phyloP scores from a whole-genome alignment of 1,139 yeast species.

The Magnusiomyces fungicola region DNA sequence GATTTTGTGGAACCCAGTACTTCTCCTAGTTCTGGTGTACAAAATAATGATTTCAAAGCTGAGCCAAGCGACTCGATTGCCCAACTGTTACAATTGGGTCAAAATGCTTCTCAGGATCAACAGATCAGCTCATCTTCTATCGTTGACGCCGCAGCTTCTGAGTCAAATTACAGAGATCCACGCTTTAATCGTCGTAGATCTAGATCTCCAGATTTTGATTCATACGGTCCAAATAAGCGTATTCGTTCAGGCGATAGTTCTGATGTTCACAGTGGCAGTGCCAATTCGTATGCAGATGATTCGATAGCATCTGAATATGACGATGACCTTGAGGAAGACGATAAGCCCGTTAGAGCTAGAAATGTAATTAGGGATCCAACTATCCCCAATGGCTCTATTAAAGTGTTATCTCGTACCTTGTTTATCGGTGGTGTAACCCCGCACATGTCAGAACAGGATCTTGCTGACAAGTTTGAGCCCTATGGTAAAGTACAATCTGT shows the following conservation, averaged over 20 bases:
- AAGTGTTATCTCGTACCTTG: slow-evolving; percentile 80
- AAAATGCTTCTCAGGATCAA: neutral
- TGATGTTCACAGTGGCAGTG: neutral
- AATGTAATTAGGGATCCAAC: slow-evolving; percentile 61
- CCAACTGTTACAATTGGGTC: slow-evolving; percentile 13
- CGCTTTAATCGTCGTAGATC: slow-evolving; percentile 42
- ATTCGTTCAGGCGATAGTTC: slow-evolving; percentile 30
- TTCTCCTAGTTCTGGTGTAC: too few species aligned
- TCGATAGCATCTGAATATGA: neutral
- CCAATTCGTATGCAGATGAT: too few species aligned
- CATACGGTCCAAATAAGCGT: slow-evolving; percentile 23
- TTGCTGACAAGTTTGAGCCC: slow-evolving; percentile 60
- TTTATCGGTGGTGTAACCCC: slow-evolving; percentile 92
- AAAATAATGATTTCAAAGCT: too few species aligned
- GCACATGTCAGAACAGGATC: slow-evolving; percentile 66
- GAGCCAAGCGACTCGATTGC: neutral
- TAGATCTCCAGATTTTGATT: slow-evolving; percentile 43
- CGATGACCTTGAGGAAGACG: neutral
- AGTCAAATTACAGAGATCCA: neutral
- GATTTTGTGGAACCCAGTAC: too few species aligned
- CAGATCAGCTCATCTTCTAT: slow-evolving; percentile 1
- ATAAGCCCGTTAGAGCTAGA: slow-evolving; percentile 37
- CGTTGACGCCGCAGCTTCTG: neutral
- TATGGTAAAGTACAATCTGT: slow-evolving; percentile 92
- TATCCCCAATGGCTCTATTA: slow-evolving; percentile 72